Conservation (phyloP, 2,329 filamentous ascomycete species). For the Keithomyces neogunnii region DNA sequence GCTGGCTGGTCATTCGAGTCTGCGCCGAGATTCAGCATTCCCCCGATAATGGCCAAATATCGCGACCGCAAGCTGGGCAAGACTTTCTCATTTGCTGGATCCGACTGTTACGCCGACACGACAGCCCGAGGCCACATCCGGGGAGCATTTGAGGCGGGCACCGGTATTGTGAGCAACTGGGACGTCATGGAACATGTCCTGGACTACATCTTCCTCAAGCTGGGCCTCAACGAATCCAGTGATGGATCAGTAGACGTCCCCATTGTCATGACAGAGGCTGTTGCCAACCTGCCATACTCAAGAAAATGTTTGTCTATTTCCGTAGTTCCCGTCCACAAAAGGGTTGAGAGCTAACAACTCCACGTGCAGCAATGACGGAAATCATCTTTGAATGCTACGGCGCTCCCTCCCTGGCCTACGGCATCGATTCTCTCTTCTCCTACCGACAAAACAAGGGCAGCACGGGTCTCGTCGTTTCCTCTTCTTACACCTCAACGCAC, state of each 20-base stretch:
- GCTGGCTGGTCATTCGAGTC: slow-evolving; percentile 94
- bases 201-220: slow-evolving; percentile 90
- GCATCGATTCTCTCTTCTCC: slow-evolving; percentile 93
- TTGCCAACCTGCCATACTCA: slow-evolving; percentile 84
- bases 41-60: slow-evolving; percentile 90
- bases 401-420: slow-evolving; percentile 82
- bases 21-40: slow-evolving; percentile 68
- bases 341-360: slow-evolving; percentile 11
- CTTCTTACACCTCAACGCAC: slow-evolving; percentile 89
- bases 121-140: slow-evolving; percentile 85
- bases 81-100: slow-evolving; percentile 85
- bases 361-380: slow-evolving; percentile 75
- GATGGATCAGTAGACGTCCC: slow-evolving; percentile 74
- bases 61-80: slow-evolving; percentile 88
- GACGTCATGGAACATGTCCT: slow-evolving; percentile 92
- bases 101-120: slow-evolving; percentile 90
- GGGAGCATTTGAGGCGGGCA: slow-evolving; percentile 83
- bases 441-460: slow-evolving; percentile 86
- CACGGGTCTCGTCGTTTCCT: slow-evolving; percentile 83
- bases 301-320: slow-evolving; percentile 60
- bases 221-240: slow-evolving; percentile 66
- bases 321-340: not conserved
- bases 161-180: slow-evolving; percentile 92
- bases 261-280: slow-evolving; percentile 89
- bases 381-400: slow-evolving; percentile 95